These are phyloP conservation scores for Globisporangium paddicum DNA, from an alignment of 352 stramenopile genomes.

Conservation along the genomic window DNA sequence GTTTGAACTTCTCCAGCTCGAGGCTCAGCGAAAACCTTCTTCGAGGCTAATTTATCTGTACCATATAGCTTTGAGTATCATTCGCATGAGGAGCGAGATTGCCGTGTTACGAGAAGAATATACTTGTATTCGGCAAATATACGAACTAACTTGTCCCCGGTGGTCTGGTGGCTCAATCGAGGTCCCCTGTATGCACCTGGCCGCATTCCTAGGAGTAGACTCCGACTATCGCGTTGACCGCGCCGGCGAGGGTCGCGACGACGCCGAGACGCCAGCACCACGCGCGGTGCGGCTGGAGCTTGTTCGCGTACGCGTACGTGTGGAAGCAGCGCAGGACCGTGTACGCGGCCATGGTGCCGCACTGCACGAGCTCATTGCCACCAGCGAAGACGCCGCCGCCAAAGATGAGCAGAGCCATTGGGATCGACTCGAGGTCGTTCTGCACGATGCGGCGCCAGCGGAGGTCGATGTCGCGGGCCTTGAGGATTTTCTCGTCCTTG, in stretches of 20 bases:
- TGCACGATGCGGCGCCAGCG: constrained; percentile 38
- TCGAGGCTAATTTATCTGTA: no score
- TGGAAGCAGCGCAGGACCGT: constrained; percentile 32
- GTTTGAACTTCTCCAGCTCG: no score
- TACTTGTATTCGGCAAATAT: no score
- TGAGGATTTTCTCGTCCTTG: no score
- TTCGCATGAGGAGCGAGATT: no score
- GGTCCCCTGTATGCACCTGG: no score
- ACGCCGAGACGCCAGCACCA: constrained; percentile 1
- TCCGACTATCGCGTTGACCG: background rate
- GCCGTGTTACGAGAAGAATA: no score
- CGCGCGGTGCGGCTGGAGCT: constrained; percentile 31
- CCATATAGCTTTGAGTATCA: no score
- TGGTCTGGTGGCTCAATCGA: no score
- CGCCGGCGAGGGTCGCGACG: background rate
- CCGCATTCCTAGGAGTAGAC: background rate
- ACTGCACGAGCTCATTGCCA: constrained; percentile 22
- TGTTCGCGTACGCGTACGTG: constrained; percentile 39
- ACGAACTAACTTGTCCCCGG: no score
- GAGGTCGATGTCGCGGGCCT: no score
- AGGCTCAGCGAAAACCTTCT: no score
- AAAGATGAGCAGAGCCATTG: constrained; percentile 33
- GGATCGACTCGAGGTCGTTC: constrained; percentile 47
- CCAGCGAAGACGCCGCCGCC: constrained; percentile 24
- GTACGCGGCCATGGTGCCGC: constrained; percentile 14